Evolutionary conservation across 495 filamentous ascomycete genomes (phyloP).

Genomic region (Glutinoglossum americanum): DNA sequence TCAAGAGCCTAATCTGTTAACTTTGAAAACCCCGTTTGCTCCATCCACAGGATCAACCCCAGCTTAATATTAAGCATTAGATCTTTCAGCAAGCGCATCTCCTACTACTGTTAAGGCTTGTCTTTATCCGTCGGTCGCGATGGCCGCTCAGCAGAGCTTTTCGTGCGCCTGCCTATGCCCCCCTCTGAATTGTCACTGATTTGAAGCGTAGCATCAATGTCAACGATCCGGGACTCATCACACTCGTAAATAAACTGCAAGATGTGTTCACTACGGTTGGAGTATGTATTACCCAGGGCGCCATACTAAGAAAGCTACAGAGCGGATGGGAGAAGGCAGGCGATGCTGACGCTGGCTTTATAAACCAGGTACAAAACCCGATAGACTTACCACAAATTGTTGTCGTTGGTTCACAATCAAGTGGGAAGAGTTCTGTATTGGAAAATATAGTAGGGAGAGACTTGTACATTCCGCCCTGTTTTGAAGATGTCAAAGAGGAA

Average conservation of each 20-base stretch:
- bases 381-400: slow-evolving; percentile 98
- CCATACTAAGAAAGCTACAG: not conserved
- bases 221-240: slow-evolving; percentile 62
- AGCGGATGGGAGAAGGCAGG: not conserved
- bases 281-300: slow-evolving; percentile 32
- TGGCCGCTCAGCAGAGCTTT: slow-evolving; percentile 1
- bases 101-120: not conserved
- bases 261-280: slow-evolving; percentile 98
- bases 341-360: not conserved
- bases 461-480: slow-evolving; percentile 43
- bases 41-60: not conserved
- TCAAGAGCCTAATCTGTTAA: not conserved
- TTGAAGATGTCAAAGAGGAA: not conserved
- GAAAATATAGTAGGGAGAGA: slow-evolving; percentile 98
- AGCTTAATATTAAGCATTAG: not conserved
- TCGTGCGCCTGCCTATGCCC: not conserved
- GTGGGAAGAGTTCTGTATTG: slow-evolving; percentile 98
- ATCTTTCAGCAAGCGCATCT: not conserved
- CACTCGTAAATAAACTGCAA: slow-evolving; percentile 96
- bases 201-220: slow-evolving; percentile 43
- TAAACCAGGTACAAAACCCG: slow-evolving; percentile 68
- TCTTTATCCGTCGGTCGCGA: not conserved
- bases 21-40: not conserved
- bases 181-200: not conserved
- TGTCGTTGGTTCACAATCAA: slow-evolving; percentile 96